A percentile compares a stretch with the other conserved stretches of the same genome.
These are phyloP conservation scores for Chiua virens DNA, from an alignment of 768 basidiomycete genomes.

Conservation along the genomic window DNA sequence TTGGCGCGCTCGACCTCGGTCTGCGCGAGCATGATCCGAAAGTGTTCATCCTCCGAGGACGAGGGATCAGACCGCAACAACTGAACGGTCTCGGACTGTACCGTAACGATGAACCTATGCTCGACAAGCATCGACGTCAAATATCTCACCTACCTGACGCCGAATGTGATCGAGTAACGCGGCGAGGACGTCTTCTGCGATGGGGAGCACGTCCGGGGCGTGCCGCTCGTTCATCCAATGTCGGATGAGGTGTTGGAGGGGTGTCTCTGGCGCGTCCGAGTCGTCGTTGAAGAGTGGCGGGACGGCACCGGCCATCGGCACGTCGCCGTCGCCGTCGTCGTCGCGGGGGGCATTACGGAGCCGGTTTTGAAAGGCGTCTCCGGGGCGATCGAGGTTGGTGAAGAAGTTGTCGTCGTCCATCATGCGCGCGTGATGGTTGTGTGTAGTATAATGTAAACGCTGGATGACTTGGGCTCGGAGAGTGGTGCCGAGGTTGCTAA, in stretches of 20 bases:
- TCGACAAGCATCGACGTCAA: not conserved
- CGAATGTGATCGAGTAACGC: conserved; percentile 72
- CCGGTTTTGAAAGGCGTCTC: conserved; percentile 34
- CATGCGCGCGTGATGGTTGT: not conserved
- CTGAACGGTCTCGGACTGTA: conserved; percentile 76
- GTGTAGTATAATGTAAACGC: not conserved
- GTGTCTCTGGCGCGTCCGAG: conserved; percentile 45
- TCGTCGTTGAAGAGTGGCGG: conserved; percentile 33
- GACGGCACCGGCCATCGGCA: conserved; percentile 27
- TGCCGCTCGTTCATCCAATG: conserved; percentile 88
- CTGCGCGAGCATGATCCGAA: conserved; percentile 89
- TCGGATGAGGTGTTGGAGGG: conserved; percentile 67
- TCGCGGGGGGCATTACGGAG: conserved; percentile 35
- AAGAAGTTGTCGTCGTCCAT: conserved; percentile 32
- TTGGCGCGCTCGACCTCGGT: conserved; percentile 94
- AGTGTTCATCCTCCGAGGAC: conserved; percentile 90
- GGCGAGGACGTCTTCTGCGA: conserved; percentile 67
- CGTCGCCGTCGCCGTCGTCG: conserved; percentile 29
- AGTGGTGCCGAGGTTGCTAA: too few species aligned
- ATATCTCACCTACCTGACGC: conserved; percentile 63
- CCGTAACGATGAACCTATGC: conserved; percentile 1
- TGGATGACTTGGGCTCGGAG: too few species aligned
- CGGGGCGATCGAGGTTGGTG: conserved; percentile 19
- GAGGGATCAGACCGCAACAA: conserved; percentile 75
- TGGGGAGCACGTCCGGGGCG: conserved; percentile 75